Evolutionary conservation across 768 basidiomycete genomes (phyloP).

Genomic region (Pholiota molesta): DNA sequence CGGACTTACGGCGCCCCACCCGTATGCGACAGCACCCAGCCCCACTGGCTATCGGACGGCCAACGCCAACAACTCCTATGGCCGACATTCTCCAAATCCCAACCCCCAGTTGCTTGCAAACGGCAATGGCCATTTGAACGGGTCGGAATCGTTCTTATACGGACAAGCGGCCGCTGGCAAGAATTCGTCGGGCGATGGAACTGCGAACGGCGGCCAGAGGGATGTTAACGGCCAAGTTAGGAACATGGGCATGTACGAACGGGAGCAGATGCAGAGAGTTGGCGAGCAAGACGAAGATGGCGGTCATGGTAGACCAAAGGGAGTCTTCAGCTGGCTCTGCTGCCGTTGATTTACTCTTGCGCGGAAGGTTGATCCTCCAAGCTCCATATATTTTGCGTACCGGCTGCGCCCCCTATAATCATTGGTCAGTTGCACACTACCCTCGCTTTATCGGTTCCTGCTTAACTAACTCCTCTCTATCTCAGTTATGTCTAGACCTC

Average conservation of each 20-base stretch:
- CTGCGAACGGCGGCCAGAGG: conserved; percentile 41
- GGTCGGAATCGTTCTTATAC: conserved; percentile 73
- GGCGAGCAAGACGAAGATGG: conserved; percentile 69
- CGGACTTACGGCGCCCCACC: conserved; percentile 62
- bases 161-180: conserved; percentile 53
- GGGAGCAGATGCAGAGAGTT: conserved; percentile 61
- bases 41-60: conserved; percentile 56
- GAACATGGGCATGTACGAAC: conserved; percentile 68
- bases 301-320: conserved; percentile 60
- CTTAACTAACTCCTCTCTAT: conserved; percentile 1
- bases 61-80: conserved; percentile 45
- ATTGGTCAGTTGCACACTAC: conserved; percentile 19
- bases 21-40: conserved; percentile 70
- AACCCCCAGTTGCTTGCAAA: conserved; percentile 37
- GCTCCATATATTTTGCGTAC: conserved; percentile 27
- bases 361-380: conserved; percentile 14
- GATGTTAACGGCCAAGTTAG: conserved; percentile 39
- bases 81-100: conserved; percentile 56
- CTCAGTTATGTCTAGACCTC: conserved; percentile 22
- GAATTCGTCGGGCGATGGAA: conserved; percentile 53
- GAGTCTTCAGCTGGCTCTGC: conserved; percentile 69
- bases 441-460: background rate
- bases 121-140: conserved; percentile 51
- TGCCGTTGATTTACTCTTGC: conserved; percentile 56
- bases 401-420: conserved; percentile 32